Evolutionary conservation across 2,329 filamentous ascomycete species (phyloP).

Genomic region (Apiospora pterosperma): DNA sequence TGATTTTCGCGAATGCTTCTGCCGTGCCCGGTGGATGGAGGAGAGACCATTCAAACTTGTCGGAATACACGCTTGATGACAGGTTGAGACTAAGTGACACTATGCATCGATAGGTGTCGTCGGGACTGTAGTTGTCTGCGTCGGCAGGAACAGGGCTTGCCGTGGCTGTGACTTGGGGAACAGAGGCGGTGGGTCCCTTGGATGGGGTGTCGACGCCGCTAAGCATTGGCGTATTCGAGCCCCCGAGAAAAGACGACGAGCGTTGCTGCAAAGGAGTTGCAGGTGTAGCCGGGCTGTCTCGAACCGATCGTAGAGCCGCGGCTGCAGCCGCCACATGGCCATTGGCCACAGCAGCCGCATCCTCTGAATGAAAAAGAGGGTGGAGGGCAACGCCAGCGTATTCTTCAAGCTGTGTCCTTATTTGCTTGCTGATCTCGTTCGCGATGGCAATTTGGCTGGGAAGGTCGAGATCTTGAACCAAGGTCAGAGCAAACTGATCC

Average conservation of each 20-base stretch:
- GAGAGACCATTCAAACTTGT: conserved; percentile 97
- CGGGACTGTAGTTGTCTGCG: conserved; percentile 77
- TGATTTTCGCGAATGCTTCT: conserved; percentile 87
- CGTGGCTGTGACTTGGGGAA: conserved; percentile 62
- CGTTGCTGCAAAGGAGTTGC: conserved; percentile 35
- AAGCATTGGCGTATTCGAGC: conserved; percentile 54
- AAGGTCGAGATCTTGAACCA: conserved; percentile 91
- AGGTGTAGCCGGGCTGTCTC: conserved; percentile 39
- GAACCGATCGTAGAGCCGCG: conserved; percentile 17
- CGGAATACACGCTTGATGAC: conserved; percentile 86
- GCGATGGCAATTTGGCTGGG: conserved; percentile 70
- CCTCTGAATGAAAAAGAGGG: conserved; percentile 73
- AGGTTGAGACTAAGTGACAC: conserved; percentile 89
- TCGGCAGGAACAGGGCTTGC: conserved; percentile 63
- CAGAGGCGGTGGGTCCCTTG: conserved; percentile 40
- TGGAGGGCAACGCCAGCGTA: conserved; percentile 93
- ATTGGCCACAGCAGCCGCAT: conserved; percentile 18
- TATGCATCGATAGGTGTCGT: conserved; percentile 93
- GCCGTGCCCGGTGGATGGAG: conserved; percentile 88
- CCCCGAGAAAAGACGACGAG: conserved; percentile 31
- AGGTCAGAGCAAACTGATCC: conserved; percentile 86
- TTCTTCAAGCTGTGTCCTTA: conserved; percentile 91
- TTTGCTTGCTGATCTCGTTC: conserved; percentile 85
- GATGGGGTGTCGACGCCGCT: conserved; percentile 51
- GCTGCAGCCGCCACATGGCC: conserved; percentile 15